Conservation (phyloP, 768 basidiomycete species). For the Rhodotorula babjevae region DNA sequence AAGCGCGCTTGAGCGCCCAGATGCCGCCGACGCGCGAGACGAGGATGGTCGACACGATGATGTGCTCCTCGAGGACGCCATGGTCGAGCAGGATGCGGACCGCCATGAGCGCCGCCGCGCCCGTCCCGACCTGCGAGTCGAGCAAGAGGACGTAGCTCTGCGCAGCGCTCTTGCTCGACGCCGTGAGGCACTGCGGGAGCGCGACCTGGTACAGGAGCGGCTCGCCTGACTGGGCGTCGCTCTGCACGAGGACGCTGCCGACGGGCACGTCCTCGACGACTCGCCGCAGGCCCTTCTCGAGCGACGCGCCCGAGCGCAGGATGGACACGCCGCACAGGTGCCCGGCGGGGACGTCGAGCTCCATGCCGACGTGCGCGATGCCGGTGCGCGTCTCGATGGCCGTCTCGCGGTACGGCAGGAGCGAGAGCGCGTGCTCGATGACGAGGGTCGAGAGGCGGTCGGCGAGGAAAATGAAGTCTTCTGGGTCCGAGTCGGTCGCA, state of each 20-base stretch:
- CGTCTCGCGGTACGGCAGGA: constrained; percentile 63
- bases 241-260: constrained; percentile 86
- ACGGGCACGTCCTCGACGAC: constrained; percentile 80
- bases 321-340: constrained; percentile 83
- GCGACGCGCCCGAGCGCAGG: constrained; percentile 67
- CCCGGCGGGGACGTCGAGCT: constrained; percentile 58
- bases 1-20: constrained; percentile 69
- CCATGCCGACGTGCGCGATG: constrained; percentile 54
- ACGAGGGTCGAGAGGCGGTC: constrained; percentile 80
- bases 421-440: constrained; percentile 75
- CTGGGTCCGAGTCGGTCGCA: constrained; percentile 61
- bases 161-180: constrained; percentile 57
- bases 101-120: constrained; percentile 81
- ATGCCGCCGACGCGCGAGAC: constrained; percentile 78
- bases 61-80: constrained; percentile 65
- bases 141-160: constrained; percentile 78
- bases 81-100: constrained; percentile 90
- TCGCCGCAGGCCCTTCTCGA: constrained; percentile 83
- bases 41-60: constrained; percentile 55
- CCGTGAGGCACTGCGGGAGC: constrained; percentile 69
- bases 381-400: constrained; percentile 59
- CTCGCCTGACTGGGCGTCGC: constrained; percentile 76
- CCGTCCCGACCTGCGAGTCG: constrained; percentile 90
- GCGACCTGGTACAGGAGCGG: constrained; percentile 76
- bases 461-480: constrained; percentile 89